These are phyloP conservation scores for Paecilomyces niveus DNA, from an alignment of 2,329 filamentous ascomycete species.

Conservation along the genomic window DNA sequence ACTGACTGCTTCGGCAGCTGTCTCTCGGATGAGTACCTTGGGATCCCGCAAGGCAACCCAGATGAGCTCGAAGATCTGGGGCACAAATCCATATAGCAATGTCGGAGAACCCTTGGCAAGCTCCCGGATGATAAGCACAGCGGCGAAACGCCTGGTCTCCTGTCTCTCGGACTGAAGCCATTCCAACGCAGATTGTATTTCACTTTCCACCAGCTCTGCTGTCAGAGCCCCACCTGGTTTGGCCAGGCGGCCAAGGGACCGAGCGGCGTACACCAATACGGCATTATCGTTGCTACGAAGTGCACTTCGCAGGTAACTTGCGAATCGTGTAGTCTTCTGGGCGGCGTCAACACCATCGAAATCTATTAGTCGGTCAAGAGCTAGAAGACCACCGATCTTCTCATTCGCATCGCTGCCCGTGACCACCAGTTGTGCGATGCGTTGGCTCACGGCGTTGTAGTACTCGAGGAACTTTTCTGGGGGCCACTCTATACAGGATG, in stretches of 20 bases:
- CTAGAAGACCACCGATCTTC: conserved; percentile 83
- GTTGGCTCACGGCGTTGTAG: conserved; percentile 59
- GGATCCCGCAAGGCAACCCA: conserved; percentile 90
- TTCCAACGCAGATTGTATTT: conserved; percentile 92
- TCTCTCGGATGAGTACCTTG: conserved; percentile 84
- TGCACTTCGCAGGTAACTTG: conserved; percentile 79
- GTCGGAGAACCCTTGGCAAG: conserved; percentile 89
- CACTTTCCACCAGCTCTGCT: conserved; percentile 90
- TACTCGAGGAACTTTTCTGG: conserved; percentile 70
- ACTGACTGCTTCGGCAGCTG: conserved; percentile 85
- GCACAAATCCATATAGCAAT: conserved; percentile 89
- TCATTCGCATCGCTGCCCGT: conserved; percentile 83
- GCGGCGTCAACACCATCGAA: conserved; percentile 93
- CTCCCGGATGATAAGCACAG: conserved; percentile 83
- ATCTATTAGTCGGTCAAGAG: conserved; percentile 86
- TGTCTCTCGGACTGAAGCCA: conserved; percentile 94
- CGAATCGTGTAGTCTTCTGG: conserved; percentile 90
- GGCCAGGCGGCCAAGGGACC: conserved; percentile 82
- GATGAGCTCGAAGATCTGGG: conserved; percentile 91
- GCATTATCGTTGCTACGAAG: conserved; percentile 84
- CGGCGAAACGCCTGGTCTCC: conserved; percentile 87
- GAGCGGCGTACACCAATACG: conserved; percentile 83
- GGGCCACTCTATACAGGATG: conserved; percentile 56
- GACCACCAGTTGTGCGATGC: conserved; percentile 67
- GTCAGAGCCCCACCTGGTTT: conserved; percentile 89